phyloP scores from a whole-genome alignment of 257 asterid species.

The Pogostemon cablin region DNA sequence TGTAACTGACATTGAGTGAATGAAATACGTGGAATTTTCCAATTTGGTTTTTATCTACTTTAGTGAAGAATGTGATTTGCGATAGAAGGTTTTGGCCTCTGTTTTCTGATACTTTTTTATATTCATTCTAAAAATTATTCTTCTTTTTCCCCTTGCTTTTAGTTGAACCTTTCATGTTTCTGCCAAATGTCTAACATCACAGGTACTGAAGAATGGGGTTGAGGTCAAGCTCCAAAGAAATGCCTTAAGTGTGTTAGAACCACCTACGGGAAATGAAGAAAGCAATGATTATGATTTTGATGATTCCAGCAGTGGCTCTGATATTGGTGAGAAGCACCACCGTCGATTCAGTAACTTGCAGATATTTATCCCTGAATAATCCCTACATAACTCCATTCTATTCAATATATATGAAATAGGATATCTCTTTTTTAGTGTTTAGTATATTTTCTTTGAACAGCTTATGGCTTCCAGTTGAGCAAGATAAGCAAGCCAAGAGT shows the following conservation, averaged over 20 bases:
- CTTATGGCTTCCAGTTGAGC: slow-evolving; percentile 64
- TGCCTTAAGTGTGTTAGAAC: slow-evolving; percentile 91
- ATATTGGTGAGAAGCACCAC: slow-evolving; percentile 59
- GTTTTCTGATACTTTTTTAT: not conserved
- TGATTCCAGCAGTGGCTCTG: slow-evolving; percentile 86
- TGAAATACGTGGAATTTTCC: not conserved
- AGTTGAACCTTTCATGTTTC: not conserved
- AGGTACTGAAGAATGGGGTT: slow-evolving; percentile 94
- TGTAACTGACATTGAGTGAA: not conserved
- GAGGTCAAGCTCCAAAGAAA: slow-evolving; percentile 96
- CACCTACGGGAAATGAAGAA: slow-evolving; percentile 89
- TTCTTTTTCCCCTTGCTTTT: not conserved
- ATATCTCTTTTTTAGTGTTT: slow-evolving; percentile 1
- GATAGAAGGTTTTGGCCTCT: not conserved
- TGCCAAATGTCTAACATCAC: slow-evolving; percentile 15
- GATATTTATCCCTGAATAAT: slow-evolving; percentile 15
- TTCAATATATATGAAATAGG: not conserved
- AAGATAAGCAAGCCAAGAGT: slow-evolving; percentile 74
- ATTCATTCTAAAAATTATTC: not conserved
- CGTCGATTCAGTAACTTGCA: slow-evolving; percentile 61
- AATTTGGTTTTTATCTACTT: slow-evolving; percentile 10
- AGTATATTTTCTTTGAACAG: slow-evolving; percentile 43
- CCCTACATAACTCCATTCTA: slow-evolving; percentile 13
- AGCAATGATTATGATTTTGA: slow-evolving; percentile 69
- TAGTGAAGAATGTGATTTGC: not conserved